phyloP scores from a whole-genome alignment of 805 yeast genomes.

The Metahyphopichia silvanorum region DNA sequence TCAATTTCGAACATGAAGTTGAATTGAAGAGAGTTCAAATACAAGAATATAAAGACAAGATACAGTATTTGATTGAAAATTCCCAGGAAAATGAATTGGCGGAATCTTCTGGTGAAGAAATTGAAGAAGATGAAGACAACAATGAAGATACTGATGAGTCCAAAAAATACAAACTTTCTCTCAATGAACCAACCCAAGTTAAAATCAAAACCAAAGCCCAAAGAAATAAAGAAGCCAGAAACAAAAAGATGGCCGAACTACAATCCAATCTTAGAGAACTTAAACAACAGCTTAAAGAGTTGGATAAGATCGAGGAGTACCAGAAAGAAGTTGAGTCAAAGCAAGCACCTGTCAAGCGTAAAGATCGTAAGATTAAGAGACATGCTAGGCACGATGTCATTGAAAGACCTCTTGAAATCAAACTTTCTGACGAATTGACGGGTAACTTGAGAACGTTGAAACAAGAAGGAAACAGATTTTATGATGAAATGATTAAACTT shows the following conservation, averaged over 20 bases:
- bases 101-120: conserved; percentile 35
- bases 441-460: conserved; percentile 79
- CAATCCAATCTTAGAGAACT: conserved; percentile 56
- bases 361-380: conserved; percentile 28
- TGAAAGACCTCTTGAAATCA: conserved; percentile 61
- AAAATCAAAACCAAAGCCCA: conserved; percentile 76
- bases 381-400: conserved; percentile 42
- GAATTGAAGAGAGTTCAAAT: conserved; percentile 64
- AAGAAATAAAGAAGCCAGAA: conserved; percentile 67
- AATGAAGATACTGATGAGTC: conserved; percentile 26
- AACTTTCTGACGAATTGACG: conserved; percentile 82
- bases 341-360: conserved; percentile 19
- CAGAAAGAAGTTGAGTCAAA: conserved; percentile 22
- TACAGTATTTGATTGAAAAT: conserved; percentile 62
- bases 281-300: conserved; percentile 57
- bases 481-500: conserved; percentile 75
- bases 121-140: conserved; percentile 37
- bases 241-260: conserved; percentile 55
- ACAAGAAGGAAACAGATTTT: conserved; percentile 86
- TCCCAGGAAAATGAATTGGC: conserved; percentile 56
- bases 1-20: conserved; percentile 56
- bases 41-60: conserved; percentile 59
- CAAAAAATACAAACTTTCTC: conserved; percentile 50
- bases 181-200: conserved; percentile 64
- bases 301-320: conserved; percentile 39